Percentiles rank a stretch among this genome's conserved stretches.
phyloP scores from a whole-genome alignment of 352 stramenopile species.

The Pythium folliculosum region DNA sequence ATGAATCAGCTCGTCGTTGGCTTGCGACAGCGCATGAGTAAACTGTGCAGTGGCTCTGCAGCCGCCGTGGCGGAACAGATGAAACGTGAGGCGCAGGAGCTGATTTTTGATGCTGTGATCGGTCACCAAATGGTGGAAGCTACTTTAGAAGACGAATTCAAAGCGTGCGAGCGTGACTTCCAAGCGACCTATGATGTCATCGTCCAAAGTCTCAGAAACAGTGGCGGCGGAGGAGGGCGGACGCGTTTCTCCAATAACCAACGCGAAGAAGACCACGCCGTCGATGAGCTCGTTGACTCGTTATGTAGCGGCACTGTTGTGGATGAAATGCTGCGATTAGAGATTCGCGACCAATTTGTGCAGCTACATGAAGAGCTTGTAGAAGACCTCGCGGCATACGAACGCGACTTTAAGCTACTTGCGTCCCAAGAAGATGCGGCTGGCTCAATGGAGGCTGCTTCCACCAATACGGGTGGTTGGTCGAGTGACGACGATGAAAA shows the following conservation, averaged over 20 bases:
- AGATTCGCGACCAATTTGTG: constrained; percentile 41
- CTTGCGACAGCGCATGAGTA: constrained; percentile 17
- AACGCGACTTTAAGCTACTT: constrained; percentile 41
- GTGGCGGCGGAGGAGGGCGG: not conserved
- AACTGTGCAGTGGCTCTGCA: constrained; percentile 23
- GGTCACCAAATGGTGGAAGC: constrained; percentile 67
- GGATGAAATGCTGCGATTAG: constrained; percentile 53
- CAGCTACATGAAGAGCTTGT: constrained; percentile 27
- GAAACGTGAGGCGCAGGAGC: constrained; percentile 34
- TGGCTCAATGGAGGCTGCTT: constrained; percentile 37
- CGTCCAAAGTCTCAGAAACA: constrained; percentile 30
- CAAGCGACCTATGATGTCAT: constrained; percentile 34
- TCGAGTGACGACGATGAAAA: constrained; percentile 49
- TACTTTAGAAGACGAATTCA: constrained; percentile 55
- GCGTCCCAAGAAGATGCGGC: constrained; percentile 38
- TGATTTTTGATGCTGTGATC: constrained; percentile 76
- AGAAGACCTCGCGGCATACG: constrained; percentile 38
- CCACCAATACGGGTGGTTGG: constrained; percentile 50
- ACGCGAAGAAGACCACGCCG: constrained; percentile 14
- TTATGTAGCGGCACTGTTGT: constrained; percentile 21
- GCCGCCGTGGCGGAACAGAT: constrained; percentile 17
- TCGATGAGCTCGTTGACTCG: constrained; percentile 3
- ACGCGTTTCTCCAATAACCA: constrained; percentile 15
- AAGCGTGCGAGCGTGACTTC: constrained; percentile 43
- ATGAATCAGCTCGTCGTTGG: constrained; percentile 52